These are phyloP conservation scores for Wickerhamiella alocasiicola DNA, from an alignment of 805 yeast species.

Conservation along the genomic window DNA sequence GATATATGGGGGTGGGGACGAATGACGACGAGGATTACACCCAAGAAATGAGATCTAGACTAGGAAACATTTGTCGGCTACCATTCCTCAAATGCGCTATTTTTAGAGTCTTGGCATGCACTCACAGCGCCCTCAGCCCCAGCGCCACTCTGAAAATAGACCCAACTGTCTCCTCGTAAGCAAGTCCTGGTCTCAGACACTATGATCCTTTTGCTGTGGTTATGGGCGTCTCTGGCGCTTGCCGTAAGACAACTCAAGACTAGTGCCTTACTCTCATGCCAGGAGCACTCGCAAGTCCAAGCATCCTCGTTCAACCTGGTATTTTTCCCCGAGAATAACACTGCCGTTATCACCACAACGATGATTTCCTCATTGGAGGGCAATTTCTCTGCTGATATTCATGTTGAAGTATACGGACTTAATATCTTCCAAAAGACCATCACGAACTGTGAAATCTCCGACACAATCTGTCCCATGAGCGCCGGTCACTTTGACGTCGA, in stretches of 20 bases:
- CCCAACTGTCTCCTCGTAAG: too few species aligned
- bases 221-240: constrained; percentile 11
- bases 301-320: constrained; percentile 71
- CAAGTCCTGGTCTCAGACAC: too few species aligned
- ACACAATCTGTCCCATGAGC: constrained; percentile 66
- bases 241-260: constrained; percentile 33
- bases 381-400: constrained; percentile 51
- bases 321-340: constrained; percentile 51
- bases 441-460: constrained; percentile 49
- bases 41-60: too few species aligned
- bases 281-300: constrained; percentile 77
- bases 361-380: constrained; percentile 72
- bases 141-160: too few species aligned
- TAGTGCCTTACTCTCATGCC: constrained; percentile 75
- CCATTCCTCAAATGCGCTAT: too few species aligned
- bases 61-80: too few species aligned
- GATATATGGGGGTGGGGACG: too few species aligned
- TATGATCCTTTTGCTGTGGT: not conserved
- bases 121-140: too few species aligned
- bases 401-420: constrained; percentile 72
- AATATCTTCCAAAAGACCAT: constrained; percentile 43
- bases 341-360: constrained; percentile 53
- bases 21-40: too few species aligned
- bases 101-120: too few species aligned
- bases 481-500: constrained; percentile 74